These are phyloP conservation scores for Leucocoprinus gongylophorus DNA, from an alignment of 1,284 basidiomycete genomes.

Conservation along the genomic window DNA sequence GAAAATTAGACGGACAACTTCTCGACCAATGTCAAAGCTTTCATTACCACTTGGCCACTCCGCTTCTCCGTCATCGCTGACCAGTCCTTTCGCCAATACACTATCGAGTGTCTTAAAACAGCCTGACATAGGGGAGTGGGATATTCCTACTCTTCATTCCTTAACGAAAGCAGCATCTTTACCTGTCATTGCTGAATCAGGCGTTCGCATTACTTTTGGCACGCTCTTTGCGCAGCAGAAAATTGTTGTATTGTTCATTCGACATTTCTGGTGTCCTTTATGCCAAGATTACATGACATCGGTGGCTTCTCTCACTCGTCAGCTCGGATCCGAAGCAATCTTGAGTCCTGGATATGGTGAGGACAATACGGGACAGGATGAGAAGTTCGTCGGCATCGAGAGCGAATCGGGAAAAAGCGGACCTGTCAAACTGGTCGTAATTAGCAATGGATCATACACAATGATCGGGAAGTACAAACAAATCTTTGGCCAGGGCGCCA, in stretches of 20 bases:
- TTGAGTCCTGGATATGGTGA: slow-evolving; percentile 1
- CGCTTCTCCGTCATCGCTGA: not conserved
- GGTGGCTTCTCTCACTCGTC: slow-evolving; percentile 50
- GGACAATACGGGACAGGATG: slow-evolving; percentile 9
- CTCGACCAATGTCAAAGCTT: slow-evolving; percentile 4
- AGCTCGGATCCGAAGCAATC: not conserved
- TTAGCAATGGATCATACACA: slow-evolving; percentile 72
- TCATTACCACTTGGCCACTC: not conserved
- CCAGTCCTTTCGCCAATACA: not conserved
- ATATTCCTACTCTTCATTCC: slow-evolving; percentile 39
- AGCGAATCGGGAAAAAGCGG: not conserved
- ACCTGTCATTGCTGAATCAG: slow-evolving; percentile 60
- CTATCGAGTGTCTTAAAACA: not conserved
- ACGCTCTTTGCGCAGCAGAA: slow-evolving; percentile 59
- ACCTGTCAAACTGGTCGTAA: slow-evolving; percentile 48
- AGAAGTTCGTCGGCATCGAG: not conserved
- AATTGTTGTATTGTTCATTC: slow-evolving; percentile 70
- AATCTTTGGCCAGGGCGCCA: slow-evolving; percentile 42
- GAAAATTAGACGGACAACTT: slow-evolving; percentile 7
- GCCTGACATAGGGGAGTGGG: slow-evolving; percentile 23
- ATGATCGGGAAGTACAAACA: slow-evolving; percentile 67
- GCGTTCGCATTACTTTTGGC: slow-evolving; percentile 61
- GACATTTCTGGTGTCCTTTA: slow-evolving; percentile 75
- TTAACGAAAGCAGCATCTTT: slow-evolving; percentile 57
- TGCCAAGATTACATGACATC: slow-evolving; percentile 84